Evolutionary conservation across 495 filamentous ascomycete species (phyloP), one percentile per base, ranked within the genome.

Genomic region (Penicillium fimorum): DNA sequence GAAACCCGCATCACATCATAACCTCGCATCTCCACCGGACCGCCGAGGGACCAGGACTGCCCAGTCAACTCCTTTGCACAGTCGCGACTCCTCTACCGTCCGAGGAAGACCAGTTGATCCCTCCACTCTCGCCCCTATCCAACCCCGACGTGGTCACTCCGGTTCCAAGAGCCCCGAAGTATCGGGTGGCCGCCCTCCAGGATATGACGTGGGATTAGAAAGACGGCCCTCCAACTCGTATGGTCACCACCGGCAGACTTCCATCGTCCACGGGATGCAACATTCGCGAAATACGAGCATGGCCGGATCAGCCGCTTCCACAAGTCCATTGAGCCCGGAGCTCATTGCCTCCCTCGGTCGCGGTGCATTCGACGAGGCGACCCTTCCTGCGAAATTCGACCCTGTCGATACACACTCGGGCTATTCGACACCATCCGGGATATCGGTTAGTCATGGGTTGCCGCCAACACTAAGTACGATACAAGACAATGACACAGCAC

Each of bases 261-360:
- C 93, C 27, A 96, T 96, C 59, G 91, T 96, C 44, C 90, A 96
- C 83, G 91, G 91, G 55, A 84, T 91, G 58, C 91, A 92, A 67
- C 94, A 98, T 74, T 95, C 92, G 56, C 86, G 94, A 61, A 96
- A 94, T 76, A 85, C 92, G 12, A 88, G 84, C 64, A 83, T 84
- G 68, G 81, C 82, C 45, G 79, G 79, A 55, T 75, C 74, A 11
- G 80, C 84, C n/a, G 75, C 85, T 25, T 78, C 85, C 22, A 84
- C 84, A 27, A 93, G 87, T 69, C 91, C 90, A 40, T 77, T 95
- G 60, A 94, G 90, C 71, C 90, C 91, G 38, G 86, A 92, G 71
- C 81, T 90, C 64, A 88, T 91, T 58, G 87, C 87, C 20, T 85
- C 87, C n/a, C 84, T 83, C 22, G 83, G 74, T 52, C 73, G 70